Evolutionary conservation across 805 yeast species (phyloP), one percentile per base, ranked within the genome.

Genomic region (Ogataea siamensis): DNA sequence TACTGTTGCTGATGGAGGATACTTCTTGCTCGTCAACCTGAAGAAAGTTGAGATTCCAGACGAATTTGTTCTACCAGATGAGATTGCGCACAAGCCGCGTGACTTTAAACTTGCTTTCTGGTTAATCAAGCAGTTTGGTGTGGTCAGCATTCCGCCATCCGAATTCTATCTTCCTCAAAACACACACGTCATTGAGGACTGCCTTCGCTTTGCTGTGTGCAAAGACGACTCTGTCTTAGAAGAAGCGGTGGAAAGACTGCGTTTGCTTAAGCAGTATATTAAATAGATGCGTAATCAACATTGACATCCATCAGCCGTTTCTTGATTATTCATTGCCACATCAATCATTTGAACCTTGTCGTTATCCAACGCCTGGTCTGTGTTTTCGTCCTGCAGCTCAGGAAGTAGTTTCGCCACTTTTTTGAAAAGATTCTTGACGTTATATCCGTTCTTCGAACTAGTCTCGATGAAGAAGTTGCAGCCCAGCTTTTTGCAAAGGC

Each of bases 141-240:
- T 93, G 27, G 98, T 93, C 14, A 83, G 95, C 4, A 93, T 93
- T 47, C 99, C 99, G 8, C 98, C 98, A 19, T 83, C 96, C n/a
- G 98, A 91, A 63, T 93, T 93, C 56, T 78, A 86, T 54, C 73
- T 80, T 29, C 74, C 78, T 7, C 79, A 76, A 43, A 79, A 83
- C 48, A 88, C 84, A 21, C 68, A 75, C 39, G 78, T 81, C 12
- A 88, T 91, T 39, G 95, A 89, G 57, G 81, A 86, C 51, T 76
- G 87, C 57, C 68, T 93, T 45, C 79, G 99, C 57, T 89, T 93
- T 61, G 98, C 99, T 11, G 94, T 93, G 13, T 93, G 99, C 71
- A 93, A 93, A 66, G 96, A 85, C 52, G 94, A 93, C 57, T 72
- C 67, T 4, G 71, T 86, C 42, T 71, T 93, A 48, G 80, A 77